Conservation (phyloP, 2,329 filamentous ascomycete species). For the Colletotrichum somersetense region DNA sequence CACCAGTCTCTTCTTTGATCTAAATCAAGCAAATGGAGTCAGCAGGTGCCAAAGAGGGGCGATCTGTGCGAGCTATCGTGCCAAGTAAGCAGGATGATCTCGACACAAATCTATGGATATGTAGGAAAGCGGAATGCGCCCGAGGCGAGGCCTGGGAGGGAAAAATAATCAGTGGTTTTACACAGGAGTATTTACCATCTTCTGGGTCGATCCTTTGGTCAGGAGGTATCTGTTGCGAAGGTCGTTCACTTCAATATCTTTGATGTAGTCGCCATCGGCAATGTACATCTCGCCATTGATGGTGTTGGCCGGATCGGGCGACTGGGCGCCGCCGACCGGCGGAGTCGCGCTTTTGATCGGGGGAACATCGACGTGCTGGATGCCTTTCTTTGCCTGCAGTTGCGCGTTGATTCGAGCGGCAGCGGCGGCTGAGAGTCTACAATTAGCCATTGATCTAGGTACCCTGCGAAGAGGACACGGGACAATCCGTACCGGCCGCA, state of each 20-base stretch:
- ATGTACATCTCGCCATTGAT: conserved; percentile 93
- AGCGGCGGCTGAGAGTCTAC: conserved; percentile 75
- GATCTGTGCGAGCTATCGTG: conserved; percentile 72
- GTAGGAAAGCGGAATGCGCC: conserved; percentile 37
- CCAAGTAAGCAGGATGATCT: conserved; percentile 78
- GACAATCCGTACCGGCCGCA: conserved; percentile 74
- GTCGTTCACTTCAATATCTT: conserved; percentile 99
- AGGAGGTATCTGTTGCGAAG: conserved; percentile 95
- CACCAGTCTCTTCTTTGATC: conserved; percentile 99
- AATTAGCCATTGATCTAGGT: conserved; percentile 44
- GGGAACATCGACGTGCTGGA: conserved; percentile 91
- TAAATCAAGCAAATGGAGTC: conserved; percentile 90
- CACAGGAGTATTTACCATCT: conserved; percentile 93
- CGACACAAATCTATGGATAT: conserved; percentile 60
- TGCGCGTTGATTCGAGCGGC: conserved; percentile 89
- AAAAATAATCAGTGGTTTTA: conserved; percentile 52
- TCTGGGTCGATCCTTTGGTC: conserved; percentile 97
- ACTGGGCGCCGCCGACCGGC: conserved; percentile 55
- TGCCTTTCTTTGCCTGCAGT: conserved; percentile 86
- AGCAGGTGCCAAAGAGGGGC: conserved; percentile 90
- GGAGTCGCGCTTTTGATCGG: conserved; percentile 76
- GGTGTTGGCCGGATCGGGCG: conserved; percentile 59
- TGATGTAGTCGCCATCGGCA: conserved; percentile 96
- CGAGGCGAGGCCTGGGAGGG: conserved; percentile 38
- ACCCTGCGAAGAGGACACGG: neutral